Evolutionary conservation across 306 rosid species (phyloP), one percentile per base, ranked within the genome.

Genomic region (Vigna hirtella): DNA sequence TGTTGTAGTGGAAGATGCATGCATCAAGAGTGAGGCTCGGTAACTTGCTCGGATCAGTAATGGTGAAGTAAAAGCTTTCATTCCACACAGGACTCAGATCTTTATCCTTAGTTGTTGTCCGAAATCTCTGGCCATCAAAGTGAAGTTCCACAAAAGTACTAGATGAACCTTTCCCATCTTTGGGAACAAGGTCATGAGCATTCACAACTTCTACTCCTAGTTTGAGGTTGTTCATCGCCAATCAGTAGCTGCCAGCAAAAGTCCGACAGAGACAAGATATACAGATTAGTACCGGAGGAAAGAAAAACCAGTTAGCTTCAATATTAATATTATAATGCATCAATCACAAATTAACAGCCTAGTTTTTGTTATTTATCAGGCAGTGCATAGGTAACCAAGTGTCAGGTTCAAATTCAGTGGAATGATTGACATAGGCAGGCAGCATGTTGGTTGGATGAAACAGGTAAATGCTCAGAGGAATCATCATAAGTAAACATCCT

Each of bases 31-130:
- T 73, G 65, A 88, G 96, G 79, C 26, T 81, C 47, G 88, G 20
- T 32, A 96, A 71, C 59, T 69, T 78, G 57, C 49, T 82, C 34
- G 99, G 96, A 80, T 96, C 94, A 24, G 96, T 77, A 61, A 93
- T 85, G 81, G 87, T 90, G 89, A 96, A 96, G 88, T 83, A 91
- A 84, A 96, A 91, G 42, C 49, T 86, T 63, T 96, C 99, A 7
- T 93, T 91, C 98, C 98, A 96, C 79, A 84, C 76, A 4, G 99
- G 99, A 88, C 80, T 88, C 40, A 86, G 83, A 77, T 96, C 99
- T 73, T 83, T 88, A 17, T 91, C 89, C 79, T 91, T 96, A 0
- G 68, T 85, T 5, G 93, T 83, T 14, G 98, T 96, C 13, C 91
- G 91, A 26, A 83, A 88, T 85, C 74, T 93, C 81, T 89, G 96